Evolutionary conservation across 1,139 yeast genomes (phyloP).

Genomic region (Pneumocystis canis): DNA sequence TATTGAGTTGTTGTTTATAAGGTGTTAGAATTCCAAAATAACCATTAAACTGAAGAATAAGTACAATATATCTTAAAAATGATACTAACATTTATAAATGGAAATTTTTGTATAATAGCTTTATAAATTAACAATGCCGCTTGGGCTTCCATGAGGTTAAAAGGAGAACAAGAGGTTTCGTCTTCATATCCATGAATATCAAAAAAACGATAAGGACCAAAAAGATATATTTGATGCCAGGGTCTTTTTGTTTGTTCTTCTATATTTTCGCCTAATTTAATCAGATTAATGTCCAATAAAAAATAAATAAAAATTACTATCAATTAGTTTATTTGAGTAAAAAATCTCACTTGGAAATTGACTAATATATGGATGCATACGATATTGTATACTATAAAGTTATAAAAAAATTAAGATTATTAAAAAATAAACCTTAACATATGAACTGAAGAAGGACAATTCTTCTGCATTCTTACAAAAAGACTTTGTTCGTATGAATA

Average conservation of each 20-base stretch:
- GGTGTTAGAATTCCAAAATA: conserved; percentile 88
- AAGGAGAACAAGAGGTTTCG: conserved; percentile 53
- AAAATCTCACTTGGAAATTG: conserved; percentile 73
- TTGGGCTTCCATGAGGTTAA: conserved; percentile 53
- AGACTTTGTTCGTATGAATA: conserved; percentile 77
- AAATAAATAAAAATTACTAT: conserved; percentile 28
- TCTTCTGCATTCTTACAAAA: conserved; percentile 83
- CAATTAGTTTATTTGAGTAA: conserved; percentile 53
- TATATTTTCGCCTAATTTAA: conserved; percentile 40
- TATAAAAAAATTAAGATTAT: not conserved
- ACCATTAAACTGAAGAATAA: conserved; percentile 35
- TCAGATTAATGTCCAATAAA: not conserved
- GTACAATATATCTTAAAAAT: not conserved
- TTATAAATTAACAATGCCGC: conserved; percentile 59
- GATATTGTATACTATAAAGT: conserved; percentile 64
- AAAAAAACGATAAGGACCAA: conserved; percentile 69
- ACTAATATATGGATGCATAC: conserved; percentile 94
- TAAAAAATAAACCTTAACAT: conserved; percentile 29
- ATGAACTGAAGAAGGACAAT: conserved; percentile 45
- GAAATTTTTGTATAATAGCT: conserved; percentile 37
- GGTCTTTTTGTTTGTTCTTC: conserved; percentile 41
- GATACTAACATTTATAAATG: conserved; percentile 25
- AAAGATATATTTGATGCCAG: conserved; percentile 49
- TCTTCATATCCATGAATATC: conserved; percentile 54
- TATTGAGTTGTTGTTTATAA: conserved; percentile 69